Evolutionary conservation across 441 rosid genomes (phyloP).

Genomic region (Bocquillonia castaneifolia): DNA sequence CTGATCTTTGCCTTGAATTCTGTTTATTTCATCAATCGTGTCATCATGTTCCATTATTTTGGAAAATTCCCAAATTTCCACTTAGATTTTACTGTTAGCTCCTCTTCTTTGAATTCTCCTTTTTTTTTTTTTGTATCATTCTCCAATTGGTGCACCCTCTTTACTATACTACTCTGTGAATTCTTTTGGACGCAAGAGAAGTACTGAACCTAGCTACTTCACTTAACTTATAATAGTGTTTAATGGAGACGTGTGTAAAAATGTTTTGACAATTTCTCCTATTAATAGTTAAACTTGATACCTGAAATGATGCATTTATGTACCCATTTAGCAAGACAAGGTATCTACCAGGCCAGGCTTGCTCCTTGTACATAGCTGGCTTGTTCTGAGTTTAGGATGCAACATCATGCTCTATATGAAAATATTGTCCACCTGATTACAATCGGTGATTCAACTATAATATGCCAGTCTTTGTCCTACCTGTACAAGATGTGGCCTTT

Average conservation of each 20-base stretch:
- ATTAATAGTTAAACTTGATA: slow-evolving; percentile 1
- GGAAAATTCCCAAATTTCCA: too few species aligned
- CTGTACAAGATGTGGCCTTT: slow-evolving; percentile 23
- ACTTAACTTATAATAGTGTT: neutral
- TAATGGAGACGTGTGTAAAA: neutral
- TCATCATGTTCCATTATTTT: too few species aligned
- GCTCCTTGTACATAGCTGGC: slow-evolving; percentile 17
- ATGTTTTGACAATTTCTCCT: neutral
- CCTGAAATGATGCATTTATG: slow-evolving; percentile 3
- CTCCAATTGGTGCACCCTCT: too few species aligned
- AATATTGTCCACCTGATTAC: slow-evolving; percentile 4
- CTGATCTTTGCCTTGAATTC: too few species aligned
- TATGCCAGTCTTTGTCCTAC: slow-evolving; percentile 19
- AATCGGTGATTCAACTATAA: neutral
- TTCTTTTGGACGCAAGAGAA: neutral
- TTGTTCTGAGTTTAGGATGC: slow-evolving; percentile 10
- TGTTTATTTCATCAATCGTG: too few species aligned
- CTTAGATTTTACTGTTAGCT: too few species aligned
- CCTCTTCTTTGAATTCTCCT: too few species aligned
- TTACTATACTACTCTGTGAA: too few species aligned
- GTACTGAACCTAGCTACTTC: neutral
- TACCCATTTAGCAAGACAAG: slow-evolving; percentile 15
- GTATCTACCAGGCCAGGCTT: slow-evolving; percentile 1
- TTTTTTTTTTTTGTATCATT: too few species aligned
- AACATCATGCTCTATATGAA: slow-evolving; percentile 2